phyloP scores from a whole-genome alignment of 495 filamentous ascomycete genomes.

The Aspergillus leporis region DNA sequence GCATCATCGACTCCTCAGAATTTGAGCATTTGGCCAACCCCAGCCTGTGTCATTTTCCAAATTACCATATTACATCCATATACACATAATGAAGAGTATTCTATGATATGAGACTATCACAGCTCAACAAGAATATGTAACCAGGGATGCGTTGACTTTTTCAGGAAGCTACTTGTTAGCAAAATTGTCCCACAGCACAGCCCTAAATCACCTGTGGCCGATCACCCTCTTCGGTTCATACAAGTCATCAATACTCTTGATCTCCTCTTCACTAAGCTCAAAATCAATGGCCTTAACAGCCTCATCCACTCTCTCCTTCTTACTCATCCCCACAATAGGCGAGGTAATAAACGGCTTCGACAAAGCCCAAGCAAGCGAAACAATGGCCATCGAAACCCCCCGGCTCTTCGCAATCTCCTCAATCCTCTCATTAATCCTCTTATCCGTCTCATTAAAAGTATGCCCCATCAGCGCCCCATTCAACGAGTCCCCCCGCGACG shows the following conservation, averaged over 20 bases:
- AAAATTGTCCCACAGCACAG: too few relatives aligned
- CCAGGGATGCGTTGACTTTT: too few relatives aligned
- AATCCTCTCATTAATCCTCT: slow-evolving; percentile 55
- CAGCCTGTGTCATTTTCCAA: too few relatives aligned
- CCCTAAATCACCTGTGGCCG: slow-evolving; percentile 6
- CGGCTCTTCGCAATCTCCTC: slow-evolving; percentile 61
- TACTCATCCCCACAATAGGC: slow-evolving; percentile 66
- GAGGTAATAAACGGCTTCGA: slow-evolving; percentile 48
- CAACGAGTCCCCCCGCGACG: slow-evolving; percentile 19
- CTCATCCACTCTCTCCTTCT: slow-evolving; percentile 58
- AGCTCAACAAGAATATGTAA: too few relatives aligned
- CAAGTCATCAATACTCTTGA: slow-evolving; percentile 60
- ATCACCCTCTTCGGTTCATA: slow-evolving; percentile 44
- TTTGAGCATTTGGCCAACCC: too few relatives aligned
- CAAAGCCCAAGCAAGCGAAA: slow-evolving; percentile 66
- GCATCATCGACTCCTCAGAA: too few relatives aligned
- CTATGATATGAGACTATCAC: too few relatives aligned
- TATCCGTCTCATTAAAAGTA: slow-evolving; percentile 30
- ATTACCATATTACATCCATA: too few relatives aligned
- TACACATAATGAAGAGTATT: too few relatives aligned
- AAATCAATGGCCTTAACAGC: slow-evolving; percentile 50
- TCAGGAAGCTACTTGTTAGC: too few relatives aligned
- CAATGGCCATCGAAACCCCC: slow-evolving; percentile 58
- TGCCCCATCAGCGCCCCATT: slow-evolving; percentile 16
- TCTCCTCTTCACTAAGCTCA: slow-evolving; percentile 55